Evolutionary conservation across 73 alveolate genomes (phyloP).

Genomic region (Effrenium voratum): DNA sequence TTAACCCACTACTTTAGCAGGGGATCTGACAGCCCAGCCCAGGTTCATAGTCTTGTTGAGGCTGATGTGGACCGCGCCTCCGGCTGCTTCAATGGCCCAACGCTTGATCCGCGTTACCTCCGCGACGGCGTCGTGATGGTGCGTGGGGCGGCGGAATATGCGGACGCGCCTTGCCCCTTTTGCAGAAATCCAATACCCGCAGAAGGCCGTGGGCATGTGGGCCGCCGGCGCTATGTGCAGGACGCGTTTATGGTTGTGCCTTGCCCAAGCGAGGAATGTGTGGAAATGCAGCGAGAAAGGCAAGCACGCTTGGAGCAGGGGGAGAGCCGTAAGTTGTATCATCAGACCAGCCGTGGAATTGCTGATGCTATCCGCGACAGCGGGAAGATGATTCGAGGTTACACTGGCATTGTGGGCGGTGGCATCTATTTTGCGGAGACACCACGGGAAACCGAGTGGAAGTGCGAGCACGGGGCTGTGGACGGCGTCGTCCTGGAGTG

Average conservation of each 20-base stretch:
- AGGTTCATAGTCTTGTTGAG: no score
- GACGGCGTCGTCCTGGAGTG: not conserved
- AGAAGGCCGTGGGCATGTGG: not conserved
- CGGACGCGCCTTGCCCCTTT: not conserved
- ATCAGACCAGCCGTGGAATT: not conserved
- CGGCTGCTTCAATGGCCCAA: no score
- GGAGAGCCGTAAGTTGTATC: not conserved
- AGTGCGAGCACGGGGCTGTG: not conserved
- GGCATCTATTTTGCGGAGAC: not conserved
- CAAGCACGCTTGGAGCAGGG: not conserved
- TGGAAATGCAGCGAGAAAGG: not conserved
- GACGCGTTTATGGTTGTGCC: not conserved
- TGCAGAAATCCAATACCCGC: not conserved
- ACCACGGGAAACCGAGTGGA: not conserved
- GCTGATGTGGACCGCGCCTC: no score
- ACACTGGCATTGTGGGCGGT: not conserved
- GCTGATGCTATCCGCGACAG: not conserved
- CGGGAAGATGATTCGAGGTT: not conserved
- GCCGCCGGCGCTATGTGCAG: not conserved
- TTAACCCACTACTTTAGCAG: no score
- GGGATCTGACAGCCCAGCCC: no score
- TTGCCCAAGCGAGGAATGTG: not conserved
- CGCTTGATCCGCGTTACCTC: no score
- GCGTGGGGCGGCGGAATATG: not conserved
- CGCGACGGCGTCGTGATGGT: not conserved